Evolutionary conservation across 1,284 basidiomycete genomes (phyloP).

Genomic region (Thelephora terrestris): DNA sequence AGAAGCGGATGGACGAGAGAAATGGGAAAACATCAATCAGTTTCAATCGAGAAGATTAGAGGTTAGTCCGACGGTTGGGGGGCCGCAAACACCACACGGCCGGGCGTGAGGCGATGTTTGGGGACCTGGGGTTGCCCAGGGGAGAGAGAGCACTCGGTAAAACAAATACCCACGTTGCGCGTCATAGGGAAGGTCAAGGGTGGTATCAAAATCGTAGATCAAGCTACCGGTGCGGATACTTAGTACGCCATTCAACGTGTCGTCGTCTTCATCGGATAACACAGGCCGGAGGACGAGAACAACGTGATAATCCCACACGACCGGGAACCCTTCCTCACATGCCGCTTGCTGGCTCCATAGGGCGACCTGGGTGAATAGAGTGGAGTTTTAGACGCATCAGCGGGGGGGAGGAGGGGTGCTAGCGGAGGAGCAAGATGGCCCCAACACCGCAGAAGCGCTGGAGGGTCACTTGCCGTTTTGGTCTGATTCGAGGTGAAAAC

Average conservation of each 20-base stretch:
- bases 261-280: slow-evolving; percentile 3
- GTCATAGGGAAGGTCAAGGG: slow-evolving; percentile 36
- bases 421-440: not conserved
- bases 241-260: not conserved
- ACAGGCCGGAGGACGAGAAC: slow-evolving; percentile 39
- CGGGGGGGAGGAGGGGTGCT: not conserved
- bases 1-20: not conserved
- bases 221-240: slow-evolving; percentile 22
- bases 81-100: too few relatives aligned
- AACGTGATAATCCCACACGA: slow-evolving; percentile 75
- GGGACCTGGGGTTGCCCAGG: not conserved
- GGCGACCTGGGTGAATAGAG: slow-evolving; percentile 37
- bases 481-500: slow-evolving; percentile 58
- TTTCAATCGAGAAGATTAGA: not conserved
- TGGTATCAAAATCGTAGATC: slow-evolving; percentile 61
- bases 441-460: not conserved
- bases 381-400: not conserved
- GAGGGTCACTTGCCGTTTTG: slow-evolving; percentile 36
- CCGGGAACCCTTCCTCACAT: slow-evolving; percentile 24
- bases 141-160: not conserved
- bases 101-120: too few relatives aligned
- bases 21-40: not conserved
- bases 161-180: slow-evolving; percentile 31
- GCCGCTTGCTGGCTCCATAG: slow-evolving; percentile 49
- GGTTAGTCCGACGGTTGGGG: not conserved